Conservation (phyloP, 345 rosid genomes). For the Salix arbutifolia region DNA sequence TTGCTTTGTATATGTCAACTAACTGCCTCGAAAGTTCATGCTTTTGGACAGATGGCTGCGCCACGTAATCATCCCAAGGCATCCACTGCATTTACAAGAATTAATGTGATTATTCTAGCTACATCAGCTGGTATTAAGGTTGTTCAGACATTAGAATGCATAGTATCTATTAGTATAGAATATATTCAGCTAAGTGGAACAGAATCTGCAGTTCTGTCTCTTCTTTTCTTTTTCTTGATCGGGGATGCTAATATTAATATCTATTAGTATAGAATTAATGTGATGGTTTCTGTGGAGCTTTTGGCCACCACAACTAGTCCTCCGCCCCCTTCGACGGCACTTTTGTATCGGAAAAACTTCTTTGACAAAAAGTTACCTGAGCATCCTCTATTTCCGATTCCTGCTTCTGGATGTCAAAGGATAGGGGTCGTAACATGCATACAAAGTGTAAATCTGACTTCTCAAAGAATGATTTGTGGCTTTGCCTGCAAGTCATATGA, state of each 20-base stretch:
- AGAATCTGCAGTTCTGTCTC: too few relatives aligned
- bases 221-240: too few relatives aligned
- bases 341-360: neutral
- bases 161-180: neutral
- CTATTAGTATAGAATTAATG: too few relatives aligned
- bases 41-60: conserved; percentile 33
- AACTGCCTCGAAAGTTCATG: conserved; percentile 26
- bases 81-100: conserved; percentile 58
- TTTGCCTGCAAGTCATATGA: conserved; percentile 45
- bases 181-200: neutral
- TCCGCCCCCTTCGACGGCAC: neutral
- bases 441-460: conserved; percentile 79
- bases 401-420: conserved; percentile 60
- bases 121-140: neutral
- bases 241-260: too few relatives aligned
- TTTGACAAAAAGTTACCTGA: conserved; percentile 36
- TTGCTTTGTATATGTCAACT: conserved; percentile 29
- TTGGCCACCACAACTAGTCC: too few relatives aligned
- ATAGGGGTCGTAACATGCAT: conserved; percentile 71
- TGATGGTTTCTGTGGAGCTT: too few relatives aligned
- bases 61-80: conserved; percentile 48
- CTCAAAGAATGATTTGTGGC: conserved; percentile 62
- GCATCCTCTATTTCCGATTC: conserved; percentile 76
- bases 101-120: conserved; percentile 7
- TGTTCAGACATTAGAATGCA: neutral